Evolutionary conservation across 495 filamentous ascomycete species (phyloP), one percentile per base, ranked within the genome.

Genomic region (Clavariopsis aquatica): DNA sequence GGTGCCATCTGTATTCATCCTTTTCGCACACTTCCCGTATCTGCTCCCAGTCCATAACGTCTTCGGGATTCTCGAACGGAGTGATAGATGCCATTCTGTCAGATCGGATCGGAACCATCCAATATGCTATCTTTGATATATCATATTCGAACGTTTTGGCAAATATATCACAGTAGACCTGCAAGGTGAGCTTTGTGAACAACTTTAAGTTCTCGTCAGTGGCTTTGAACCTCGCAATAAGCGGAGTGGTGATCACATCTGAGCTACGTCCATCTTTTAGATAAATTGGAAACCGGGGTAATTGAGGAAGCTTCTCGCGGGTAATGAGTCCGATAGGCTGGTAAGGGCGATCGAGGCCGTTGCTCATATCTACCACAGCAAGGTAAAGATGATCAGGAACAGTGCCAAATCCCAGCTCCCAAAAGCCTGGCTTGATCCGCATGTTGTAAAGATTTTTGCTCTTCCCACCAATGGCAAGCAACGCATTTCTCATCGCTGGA

Each of bases 401-500:
- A 5, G 75, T 74, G 12, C 79, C 83, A 41, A 76, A 73, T 1
- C 77, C 72, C 1, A 82, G 71, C n/a, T 78, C 73, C 94, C 94
- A 98, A 6, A 92, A 75, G 9, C 78, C 76, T 1, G 94, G 92
- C 72, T 98, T 98, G 38, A 82, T 79, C 12, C 83, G 83, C 89
- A 93, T 94, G 9, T 70, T 73, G 71, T 98, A 98, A 49, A 84
- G 78, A 20, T 83, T 83, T 38, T 80, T 84, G 70, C 89, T 91
- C 62, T 90, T 92, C 26, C 83, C 86, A 60, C 86, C 88, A 47
- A 97, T 79, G 0, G 95, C 92, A 15, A 98, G 78, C n/a, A 84
- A 83, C 1, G 95, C 92, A 75, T 98, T 98, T 46, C 91, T 83
- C 91, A 96, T 96, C 7, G 80, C 83, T 2, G 91, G 93, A 1